These are phyloP conservation scores for Gossypium herbaceum DNA, from an alignment of 345 rosid genomes.

Conservation along the genomic window DNA sequence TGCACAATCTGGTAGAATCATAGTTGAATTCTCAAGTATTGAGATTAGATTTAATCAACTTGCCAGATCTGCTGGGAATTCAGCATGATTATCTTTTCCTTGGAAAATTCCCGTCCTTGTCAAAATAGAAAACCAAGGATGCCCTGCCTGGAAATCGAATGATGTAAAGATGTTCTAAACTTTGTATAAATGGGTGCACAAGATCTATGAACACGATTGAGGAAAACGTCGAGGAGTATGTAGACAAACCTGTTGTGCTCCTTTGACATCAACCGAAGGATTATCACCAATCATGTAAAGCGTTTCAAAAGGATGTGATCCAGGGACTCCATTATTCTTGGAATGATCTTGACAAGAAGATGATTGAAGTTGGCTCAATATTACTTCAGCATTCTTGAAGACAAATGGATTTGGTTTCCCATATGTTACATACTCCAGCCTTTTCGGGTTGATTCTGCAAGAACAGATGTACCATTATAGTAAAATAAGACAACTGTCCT, in stretches of 20 bases:
- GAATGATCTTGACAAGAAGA: constrained; percentile 6
- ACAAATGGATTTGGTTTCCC: constrained; percentile 50
- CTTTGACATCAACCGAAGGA: constrained; percentile 44
- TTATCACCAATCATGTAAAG: constrained; percentile 50
- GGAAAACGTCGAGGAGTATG: neutral
- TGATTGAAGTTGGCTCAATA: constrained; percentile 28
- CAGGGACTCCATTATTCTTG: constrained; percentile 12
- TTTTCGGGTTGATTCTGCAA: constrained; percentile 33
- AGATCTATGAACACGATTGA: neutral
- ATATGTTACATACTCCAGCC: constrained; percentile 30
- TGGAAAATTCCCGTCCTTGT: constrained; percentile 46
- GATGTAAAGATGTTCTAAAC: neutral
- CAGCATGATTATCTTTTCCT: constrained; percentile 28
- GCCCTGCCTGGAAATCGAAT: constrained; percentile 34
- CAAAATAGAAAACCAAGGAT: constrained; percentile 49
- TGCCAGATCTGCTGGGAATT: constrained; percentile 44
- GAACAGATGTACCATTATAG: constrained; percentile 1
- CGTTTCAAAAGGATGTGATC: constrained; percentile 25
- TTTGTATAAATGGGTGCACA: neutral
- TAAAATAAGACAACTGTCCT: neutral
- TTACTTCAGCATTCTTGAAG: constrained; percentile 39
- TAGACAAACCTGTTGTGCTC: constrained; percentile 26
- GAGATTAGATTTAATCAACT: constrained; percentile 11
- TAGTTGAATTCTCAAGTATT: neutral
- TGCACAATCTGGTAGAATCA: neutral